These are phyloP conservation scores for Nakazawaea molendinolei DNA, from an alignment of 805 yeast species.

Conservation along the genomic window DNA sequence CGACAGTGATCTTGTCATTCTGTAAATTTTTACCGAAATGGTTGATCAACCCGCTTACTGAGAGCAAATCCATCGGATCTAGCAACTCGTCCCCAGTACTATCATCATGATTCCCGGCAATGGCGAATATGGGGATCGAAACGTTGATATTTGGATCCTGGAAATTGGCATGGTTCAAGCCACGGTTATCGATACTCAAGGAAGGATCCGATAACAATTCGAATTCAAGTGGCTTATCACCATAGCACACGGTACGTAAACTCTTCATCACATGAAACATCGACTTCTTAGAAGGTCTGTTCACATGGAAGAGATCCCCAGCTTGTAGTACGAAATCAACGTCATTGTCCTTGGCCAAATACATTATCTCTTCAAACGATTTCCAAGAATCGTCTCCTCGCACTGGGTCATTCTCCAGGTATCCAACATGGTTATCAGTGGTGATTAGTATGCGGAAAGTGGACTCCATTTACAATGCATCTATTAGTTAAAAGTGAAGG, in stretches of 20 bases:
- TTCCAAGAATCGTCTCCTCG: conserved; percentile 86
- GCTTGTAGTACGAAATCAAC: conserved; percentile 88
- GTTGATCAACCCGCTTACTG: conserved; percentile 77
- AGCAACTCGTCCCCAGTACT: conserved; percentile 81
- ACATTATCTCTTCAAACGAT: conserved; percentile 80
- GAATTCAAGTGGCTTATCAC: conserved; percentile 81
- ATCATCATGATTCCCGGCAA: conserved; percentile 95
- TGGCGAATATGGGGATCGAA: conserved; percentile 84
- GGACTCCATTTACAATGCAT: conserved; percentile 33
- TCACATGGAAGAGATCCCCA: conserved; percentile 89
- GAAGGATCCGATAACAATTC: conserved; percentile 78
- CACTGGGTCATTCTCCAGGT: conserved; percentile 81
- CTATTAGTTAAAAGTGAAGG: too few species aligned
- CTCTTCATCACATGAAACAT: conserved; percentile 75
- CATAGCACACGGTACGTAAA: conserved; percentile 66
- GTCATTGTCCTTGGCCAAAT: conserved; percentile 58
- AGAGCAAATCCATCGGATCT: conserved; percentile 79
- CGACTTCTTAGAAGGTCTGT: conserved; percentile 83
- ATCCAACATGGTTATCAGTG: conserved; percentile 96
- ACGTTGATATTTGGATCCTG: conserved; percentile 89
- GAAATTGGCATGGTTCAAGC: conserved; percentile 70
- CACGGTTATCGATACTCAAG: conserved; percentile 47
- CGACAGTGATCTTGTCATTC: conserved; percentile 64
- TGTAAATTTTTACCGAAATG: conserved; percentile 82
- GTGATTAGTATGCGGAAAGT: conserved; percentile 77